Evolutionary conservation across 2,329 filamentous ascomycete genomes (phyloP).

Genomic region (Geosmithia flava): DNA sequence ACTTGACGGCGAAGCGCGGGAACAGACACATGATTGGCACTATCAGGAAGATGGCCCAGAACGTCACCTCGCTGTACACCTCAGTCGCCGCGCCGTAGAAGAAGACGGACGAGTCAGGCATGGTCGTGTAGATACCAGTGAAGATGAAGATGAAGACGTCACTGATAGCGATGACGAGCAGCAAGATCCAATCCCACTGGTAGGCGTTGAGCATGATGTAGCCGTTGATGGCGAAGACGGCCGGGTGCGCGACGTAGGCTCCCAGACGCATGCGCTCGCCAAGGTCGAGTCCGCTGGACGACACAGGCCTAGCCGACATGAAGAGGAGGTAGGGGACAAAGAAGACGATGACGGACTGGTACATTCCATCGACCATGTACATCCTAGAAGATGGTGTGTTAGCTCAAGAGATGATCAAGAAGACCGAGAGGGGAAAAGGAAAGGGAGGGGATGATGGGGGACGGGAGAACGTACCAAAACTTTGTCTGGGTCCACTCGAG

Average conservation of each 20-base stretch:
- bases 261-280: constrained; percentile 76
- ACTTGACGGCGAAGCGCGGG: constrained; percentile 78
- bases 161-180: constrained; percentile 71
- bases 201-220: constrained; percentile 97
- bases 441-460: too few relatives aligned
- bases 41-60: constrained; percentile 76
- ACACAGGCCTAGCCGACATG: constrained; percentile 53
- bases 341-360: constrained; percentile 89
- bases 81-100: constrained; percentile 71
- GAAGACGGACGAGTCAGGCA: constrained; percentile 26
- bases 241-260: constrained; percentile 72
- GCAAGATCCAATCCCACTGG: constrained; percentile 94
- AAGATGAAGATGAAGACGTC: constrained; percentile 86
- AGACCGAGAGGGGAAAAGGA: not conserved
- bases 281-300: constrained; percentile 60
- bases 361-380: constrained; percentile 91
- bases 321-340: constrained; percentile 85
- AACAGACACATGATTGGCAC: constrained; percentile 74
- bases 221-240: constrained; percentile 78
- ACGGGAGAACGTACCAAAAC: constrained; percentile 70
- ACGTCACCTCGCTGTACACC: constrained; percentile 68
- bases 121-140: constrained; percentile 71
- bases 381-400: constrained; percentile 40
- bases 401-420: not conserved
- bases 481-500: constrained; percentile 93